These are phyloP conservation scores for Saturnispora bothae DNA, from an alignment of 805 yeast genomes.

Conservation along the genomic window DNA sequence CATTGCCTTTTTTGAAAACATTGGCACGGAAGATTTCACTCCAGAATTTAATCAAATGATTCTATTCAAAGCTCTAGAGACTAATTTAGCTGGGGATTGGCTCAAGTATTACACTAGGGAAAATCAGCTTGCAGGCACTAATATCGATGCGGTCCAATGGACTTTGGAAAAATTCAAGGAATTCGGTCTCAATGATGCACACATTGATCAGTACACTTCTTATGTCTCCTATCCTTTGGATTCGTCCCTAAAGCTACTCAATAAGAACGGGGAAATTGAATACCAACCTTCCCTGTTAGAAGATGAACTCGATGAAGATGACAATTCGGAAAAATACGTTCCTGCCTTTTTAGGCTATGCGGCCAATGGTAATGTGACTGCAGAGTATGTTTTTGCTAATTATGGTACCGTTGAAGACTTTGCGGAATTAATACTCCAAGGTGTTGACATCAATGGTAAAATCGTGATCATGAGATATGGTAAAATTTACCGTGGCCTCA, in stretches of 20 bases:
- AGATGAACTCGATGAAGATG: conserved; percentile 39
- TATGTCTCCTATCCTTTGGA: conserved; percentile 54
- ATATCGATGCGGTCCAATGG: conserved; percentile 41
- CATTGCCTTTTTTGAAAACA: no score
- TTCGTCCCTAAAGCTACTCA: conserved; percentile 37
- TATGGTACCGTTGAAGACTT: conserved; percentile 59
- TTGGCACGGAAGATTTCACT: no score
- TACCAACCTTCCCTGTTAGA: conserved; percentile 46
- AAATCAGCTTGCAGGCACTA: conserved; percentile 52
- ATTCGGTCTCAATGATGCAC: conserved; percentile 42
- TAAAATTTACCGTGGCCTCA: conserved; percentile 56
- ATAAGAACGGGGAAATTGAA: conserved; percentile 20
- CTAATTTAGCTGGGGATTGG: conserved; percentile 43
- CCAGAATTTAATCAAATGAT: conserved; percentile 2
- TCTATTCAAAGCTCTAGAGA: conserved; percentile 21
- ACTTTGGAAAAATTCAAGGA: conserved; percentile 47
- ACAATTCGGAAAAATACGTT: conserved; percentile 38
- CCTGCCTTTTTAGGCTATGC: conserved; percentile 74
- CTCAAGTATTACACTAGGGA: conserved; percentile 38
- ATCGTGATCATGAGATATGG: conserved; percentile 65
- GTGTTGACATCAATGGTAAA: conserved; percentile 43
- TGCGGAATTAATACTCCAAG: conserved; percentile 32
- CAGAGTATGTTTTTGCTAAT: conserved; percentile 53
- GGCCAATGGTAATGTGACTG: conserved; percentile 67
- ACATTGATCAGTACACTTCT: conserved; percentile 49